A percentile compares a stretch with the other conserved stretches of the same genome.
Conservation (phyloP, 805 yeast genomes). For the Saccharomycopsis javanensis region DNA sequence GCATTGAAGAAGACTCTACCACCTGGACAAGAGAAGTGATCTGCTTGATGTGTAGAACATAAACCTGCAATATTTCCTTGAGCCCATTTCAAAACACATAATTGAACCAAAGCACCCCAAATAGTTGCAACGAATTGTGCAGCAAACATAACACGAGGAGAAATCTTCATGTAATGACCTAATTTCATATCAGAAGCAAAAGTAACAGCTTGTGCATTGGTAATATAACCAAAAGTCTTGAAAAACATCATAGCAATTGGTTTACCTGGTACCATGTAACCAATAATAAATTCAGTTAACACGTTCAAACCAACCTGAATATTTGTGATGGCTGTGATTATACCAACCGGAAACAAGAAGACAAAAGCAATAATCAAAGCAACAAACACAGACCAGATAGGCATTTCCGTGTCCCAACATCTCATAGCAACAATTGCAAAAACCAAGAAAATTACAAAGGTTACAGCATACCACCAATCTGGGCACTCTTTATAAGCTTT, state of each 20-base stretch:
- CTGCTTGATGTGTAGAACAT: slow-evolving; percentile 35
- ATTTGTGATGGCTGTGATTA: slow-evolving; percentile 56
- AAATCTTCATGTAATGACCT: slow-evolving; percentile 56
- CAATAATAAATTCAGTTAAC: slow-evolving; percentile 53
- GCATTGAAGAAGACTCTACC: slow-evolving; percentile 42
- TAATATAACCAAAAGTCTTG: slow-evolving; percentile 49
- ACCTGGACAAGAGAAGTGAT: slow-evolving; percentile 40
- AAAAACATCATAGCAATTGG: slow-evolving; percentile 55
- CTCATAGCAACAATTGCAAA: slow-evolving; percentile 34
- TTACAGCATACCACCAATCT: slow-evolving; percentile 46
- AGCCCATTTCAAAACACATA: slow-evolving; percentile 35
- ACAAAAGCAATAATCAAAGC: slow-evolving; percentile 45
- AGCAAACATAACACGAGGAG: slow-evolving; percentile 50
- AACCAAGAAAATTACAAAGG: slow-evolving; percentile 37
- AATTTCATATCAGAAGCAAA: slow-evolving; percentile 49
- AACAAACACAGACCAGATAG: slow-evolving; percentile 53
- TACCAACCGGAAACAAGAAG: slow-evolving; percentile 51
- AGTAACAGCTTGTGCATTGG: slow-evolving; percentile 43
- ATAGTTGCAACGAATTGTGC: slow-evolving; percentile 39
- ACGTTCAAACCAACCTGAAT: slow-evolving; percentile 50
- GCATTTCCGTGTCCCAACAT: slow-evolving; percentile 34
- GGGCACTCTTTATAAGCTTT: slow-evolving; percentile 50
- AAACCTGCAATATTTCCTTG: slow-evolving; percentile 30
- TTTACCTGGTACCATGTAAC: slow-evolving; percentile 53
- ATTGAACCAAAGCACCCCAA: slow-evolving; percentile 35